Base-by-base conservation (phyloP, 2,329 filamentous ascomycete genomes). In the Bipolaris victoriae region DNA sequence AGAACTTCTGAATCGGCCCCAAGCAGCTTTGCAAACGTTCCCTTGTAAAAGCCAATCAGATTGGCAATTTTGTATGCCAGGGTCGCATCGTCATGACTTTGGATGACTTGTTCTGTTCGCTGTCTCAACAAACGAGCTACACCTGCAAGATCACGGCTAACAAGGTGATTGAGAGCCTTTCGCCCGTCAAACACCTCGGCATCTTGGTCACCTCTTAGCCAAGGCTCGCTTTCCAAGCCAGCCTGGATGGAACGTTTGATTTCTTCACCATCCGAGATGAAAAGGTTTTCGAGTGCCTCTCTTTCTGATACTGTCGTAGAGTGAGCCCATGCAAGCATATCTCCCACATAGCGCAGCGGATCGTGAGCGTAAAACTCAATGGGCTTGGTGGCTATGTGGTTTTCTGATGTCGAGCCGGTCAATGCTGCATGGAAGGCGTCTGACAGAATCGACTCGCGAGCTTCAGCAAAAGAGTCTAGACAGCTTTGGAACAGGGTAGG, bases 321-420 rank as follows among this genome's bases (percentile, higher is more conserved):
- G 74, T 99, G 95, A 5, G 90, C 88, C 95, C 95, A 99, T 5
- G 95, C 95, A 13, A 99, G 84, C 93, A 99, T 99, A 72, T 99
- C 95, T 51, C 95, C 92, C 2, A 96, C 88, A 74, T 98, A 98
- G 18, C 95, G 87, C 24, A 98, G 79, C 1, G 92, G 89, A 70
- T 99, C 95, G 73, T 98, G 94, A 0, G 95, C 94, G 10, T 89
- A 90, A 67, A 98, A 86, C 72, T 99, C 94, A 62, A 99, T 99
- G 0, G 95, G 94, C 72, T 98, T 97, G 2, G 84, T 74, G 16
- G 70, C 67, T 39, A 75, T 84, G 22, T 80, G 79, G 60, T 90
- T 85, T 24, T 82, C 81, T 0, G 86, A 84, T 10, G 82, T 83
- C 5, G 85, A 79, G 36, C 94, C 94, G 0, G 92, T 97, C 49